Percentiles rank a stretch among this genome's conserved stretches.
phyloP scores from a whole-genome alignment of 805 yeast species.

The Candida chauliodis region DNA sequence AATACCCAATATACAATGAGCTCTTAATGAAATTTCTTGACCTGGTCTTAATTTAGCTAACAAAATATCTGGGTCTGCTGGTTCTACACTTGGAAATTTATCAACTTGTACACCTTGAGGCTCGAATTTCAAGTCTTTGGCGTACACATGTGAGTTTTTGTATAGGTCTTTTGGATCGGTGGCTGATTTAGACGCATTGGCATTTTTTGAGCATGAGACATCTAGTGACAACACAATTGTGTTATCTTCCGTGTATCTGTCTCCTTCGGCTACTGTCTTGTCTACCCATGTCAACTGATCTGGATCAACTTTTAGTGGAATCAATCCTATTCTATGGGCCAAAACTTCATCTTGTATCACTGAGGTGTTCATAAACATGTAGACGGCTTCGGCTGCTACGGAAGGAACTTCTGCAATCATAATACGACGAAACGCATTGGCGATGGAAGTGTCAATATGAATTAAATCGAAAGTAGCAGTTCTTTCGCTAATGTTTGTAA shows the following conservation, averaged over 20 bases:
- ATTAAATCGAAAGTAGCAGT: slow-evolving; percentile 82
- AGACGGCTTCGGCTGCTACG: slow-evolving; percentile 91
- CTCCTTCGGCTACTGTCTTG: slow-evolving; percentile 54
- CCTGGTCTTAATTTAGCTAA: slow-evolving; percentile 94
- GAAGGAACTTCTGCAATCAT: slow-evolving; percentile 97
- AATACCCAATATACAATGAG: slow-evolving; percentile 85
- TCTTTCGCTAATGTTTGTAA: slow-evolving; percentile 63
- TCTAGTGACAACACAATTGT: slow-evolving; percentile 81
- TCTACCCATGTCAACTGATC: slow-evolving; percentile 86
- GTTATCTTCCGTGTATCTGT: slow-evolving; percentile 77
- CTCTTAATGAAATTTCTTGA: slow-evolving; percentile 88
- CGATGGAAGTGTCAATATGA: slow-evolving; percentile 85
- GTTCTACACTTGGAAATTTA: slow-evolving; percentile 62
- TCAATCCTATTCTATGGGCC: slow-evolving; percentile 90
- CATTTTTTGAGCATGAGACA: slow-evolving; percentile 79
- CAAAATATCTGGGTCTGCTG: slow-evolving; percentile 85
- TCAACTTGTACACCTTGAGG: slow-evolving; percentile 88
- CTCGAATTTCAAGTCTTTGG: slow-evolving; percentile 82
- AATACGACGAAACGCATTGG: slow-evolving; percentile 94
- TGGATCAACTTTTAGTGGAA: slow-evolving; percentile 89
- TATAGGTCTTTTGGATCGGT: slow-evolving; percentile 82
- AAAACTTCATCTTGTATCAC: slow-evolving; percentile 96
- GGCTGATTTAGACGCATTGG: slow-evolving; percentile 72
- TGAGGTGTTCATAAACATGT: slow-evolving; percentile 89
- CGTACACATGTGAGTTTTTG: slow-evolving; percentile 82